These are phyloP conservation scores for Chlorella vulgaris DNA, from an alignment of 139 green algal species.

Conservation along the genomic window DNA sequence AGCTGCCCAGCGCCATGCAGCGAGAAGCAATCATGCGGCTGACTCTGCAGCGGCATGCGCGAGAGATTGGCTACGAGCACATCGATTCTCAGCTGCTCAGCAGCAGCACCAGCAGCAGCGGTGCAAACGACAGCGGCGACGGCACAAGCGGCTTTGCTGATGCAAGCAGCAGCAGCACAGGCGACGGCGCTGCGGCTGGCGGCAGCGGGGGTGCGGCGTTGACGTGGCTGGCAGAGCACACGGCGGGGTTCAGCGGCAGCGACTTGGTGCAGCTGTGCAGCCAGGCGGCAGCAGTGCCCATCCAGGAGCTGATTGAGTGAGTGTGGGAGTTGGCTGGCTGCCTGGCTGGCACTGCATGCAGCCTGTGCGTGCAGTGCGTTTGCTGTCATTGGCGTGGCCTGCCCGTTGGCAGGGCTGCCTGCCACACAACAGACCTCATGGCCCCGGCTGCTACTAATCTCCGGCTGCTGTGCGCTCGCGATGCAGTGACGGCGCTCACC, in stretches of 20 bases:
- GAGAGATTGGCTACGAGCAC: slow-evolving; percentile 16
- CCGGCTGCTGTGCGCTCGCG: too few species aligned
- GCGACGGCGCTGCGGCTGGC: not conserved
- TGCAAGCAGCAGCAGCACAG: not conserved
- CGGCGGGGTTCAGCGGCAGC: slow-evolving; percentile 77
- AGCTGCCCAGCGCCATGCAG: slow-evolving; percentile 64
- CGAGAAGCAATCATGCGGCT: slow-evolving; percentile 69
- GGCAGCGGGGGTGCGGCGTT: slow-evolving; percentile 25
- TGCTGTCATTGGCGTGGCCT: too few species aligned
- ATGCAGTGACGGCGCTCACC: not conserved
- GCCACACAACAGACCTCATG: not conserved
- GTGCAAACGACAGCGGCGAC: too few species aligned
- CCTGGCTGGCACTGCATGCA: not conserved
- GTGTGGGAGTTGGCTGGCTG: not conserved
- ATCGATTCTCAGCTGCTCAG: slow-evolving; percentile 38
- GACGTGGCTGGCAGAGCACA: slow-evolving; percentile 56
- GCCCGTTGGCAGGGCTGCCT: too few species aligned
- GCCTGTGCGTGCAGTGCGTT: not conserved
- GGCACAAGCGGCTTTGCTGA: not conserved
- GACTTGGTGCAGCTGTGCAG: slow-evolving; percentile 84
- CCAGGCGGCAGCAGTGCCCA: slow-evolving; percentile 61
- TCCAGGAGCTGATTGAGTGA: slow-evolving; percentile 55
- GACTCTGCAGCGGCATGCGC: slow-evolving; percentile 46
- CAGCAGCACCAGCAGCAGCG: not conserved
- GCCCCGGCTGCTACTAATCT: not conserved